phyloP scores from a whole-genome alignment of 176 grass and related monocot genomes.

The Cymbopogon citratus region DNA sequence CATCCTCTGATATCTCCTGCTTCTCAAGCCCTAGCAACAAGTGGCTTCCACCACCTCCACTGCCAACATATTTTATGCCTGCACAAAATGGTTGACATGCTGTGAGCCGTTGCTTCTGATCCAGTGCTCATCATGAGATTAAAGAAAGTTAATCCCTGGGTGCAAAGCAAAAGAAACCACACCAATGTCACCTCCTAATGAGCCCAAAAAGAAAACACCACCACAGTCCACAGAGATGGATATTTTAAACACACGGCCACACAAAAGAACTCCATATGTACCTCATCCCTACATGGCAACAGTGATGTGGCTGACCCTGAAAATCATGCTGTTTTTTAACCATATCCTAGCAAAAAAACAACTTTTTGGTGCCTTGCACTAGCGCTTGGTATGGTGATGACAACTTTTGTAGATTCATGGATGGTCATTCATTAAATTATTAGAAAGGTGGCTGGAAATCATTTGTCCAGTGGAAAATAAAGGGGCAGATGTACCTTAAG shows the following conservation, averaged over 20 bases:
- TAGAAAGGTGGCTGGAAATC: constrained; percentile 16
- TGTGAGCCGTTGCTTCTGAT: constrained; percentile 40
- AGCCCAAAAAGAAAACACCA: constrained; percentile 22
- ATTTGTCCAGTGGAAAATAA: constrained; percentile 15
- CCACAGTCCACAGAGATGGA: neutral
- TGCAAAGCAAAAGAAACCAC: constrained; percentile 38
- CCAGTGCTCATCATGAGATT: constrained; percentile 41
- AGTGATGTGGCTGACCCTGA: constrained; percentile 39
- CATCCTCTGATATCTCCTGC: constrained; percentile 27
- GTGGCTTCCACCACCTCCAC: constrained; percentile 39
- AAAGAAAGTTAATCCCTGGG: constrained; percentile 41
- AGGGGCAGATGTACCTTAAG: neutral
- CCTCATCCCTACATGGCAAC: constrained; percentile 32
- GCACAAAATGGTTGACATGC: constrained; percentile 36
- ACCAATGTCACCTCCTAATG: constrained; percentile 23
- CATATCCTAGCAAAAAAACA: constrained; percentile 25
- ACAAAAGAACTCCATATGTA: neutral
- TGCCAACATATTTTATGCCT: constrained; percentile 36
- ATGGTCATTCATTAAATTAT: constrained; percentile 12
- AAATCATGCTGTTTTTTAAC: constrained; percentile 28
- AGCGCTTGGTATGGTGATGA: constrained; percentile 1
- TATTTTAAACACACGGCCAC: neutral
- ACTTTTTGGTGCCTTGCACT: constrained; percentile 33
- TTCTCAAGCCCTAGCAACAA: constrained; percentile 17
- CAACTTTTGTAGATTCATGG: constrained; percentile 29